Evolutionary conservation across 306 rosid species (phyloP).

Genomic region (Crotalaria pallida): DNA sequence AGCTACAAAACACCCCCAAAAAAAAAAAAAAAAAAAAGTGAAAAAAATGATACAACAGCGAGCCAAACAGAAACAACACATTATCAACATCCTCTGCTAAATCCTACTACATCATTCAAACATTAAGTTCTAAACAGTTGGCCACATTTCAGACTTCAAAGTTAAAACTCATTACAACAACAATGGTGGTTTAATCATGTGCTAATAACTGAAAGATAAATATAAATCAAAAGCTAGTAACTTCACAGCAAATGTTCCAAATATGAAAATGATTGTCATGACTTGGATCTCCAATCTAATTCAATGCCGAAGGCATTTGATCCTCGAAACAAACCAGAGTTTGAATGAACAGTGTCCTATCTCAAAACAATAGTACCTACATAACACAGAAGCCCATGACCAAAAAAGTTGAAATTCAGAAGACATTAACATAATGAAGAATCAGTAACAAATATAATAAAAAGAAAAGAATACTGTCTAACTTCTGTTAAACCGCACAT

Average conservation of each 20-base stretch:
- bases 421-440: conserved; percentile 1
- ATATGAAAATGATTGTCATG: conserved; percentile 36
- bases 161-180: conserved; percentile 73
- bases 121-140: conserved; percentile 48
- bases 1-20: conserved; percentile 26
- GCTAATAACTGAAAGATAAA: conserved; percentile 49
- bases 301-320: conserved; percentile 22
- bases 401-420: conserved; percentile 20
- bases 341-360: conserved; percentile 33
- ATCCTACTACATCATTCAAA: conserved; percentile 75
- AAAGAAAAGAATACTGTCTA: background rate
- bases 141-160: conserved; percentile 58
- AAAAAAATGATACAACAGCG: conserved; percentile 46
- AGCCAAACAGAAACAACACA: conserved; percentile 54
- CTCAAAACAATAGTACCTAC: conserved; percentile 44
- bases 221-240: conserved; percentile 45
- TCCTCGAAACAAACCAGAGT: conserved; percentile 38
- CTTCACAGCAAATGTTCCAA: conserved; percentile 49
- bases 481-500: background rate
- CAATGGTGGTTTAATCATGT: conserved; percentile 47
- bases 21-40: background rate
- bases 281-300: conserved; percentile 30
- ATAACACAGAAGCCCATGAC: conserved; percentile 22
- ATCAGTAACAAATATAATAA: background rate
- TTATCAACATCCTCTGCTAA: conserved; percentile 62